Conservation (phyloP, 164 flowering plant genomes). For the Macadamia integrifolia region DNA sequence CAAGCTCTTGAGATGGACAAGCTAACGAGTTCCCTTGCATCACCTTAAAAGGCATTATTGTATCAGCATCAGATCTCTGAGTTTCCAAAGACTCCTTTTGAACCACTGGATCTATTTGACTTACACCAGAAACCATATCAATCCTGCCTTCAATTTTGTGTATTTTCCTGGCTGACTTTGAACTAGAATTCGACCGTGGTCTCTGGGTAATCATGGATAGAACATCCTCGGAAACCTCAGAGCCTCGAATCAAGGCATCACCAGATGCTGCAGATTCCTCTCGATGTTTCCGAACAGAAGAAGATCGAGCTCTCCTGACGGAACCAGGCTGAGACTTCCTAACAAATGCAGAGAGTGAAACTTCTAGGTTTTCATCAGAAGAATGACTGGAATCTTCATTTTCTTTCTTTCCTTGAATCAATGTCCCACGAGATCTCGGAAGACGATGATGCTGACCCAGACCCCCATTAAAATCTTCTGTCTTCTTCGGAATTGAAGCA, state of each 20-base stretch:
- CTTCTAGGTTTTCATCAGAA: slow-evolving; percentile 32
- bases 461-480: slow-evolving; percentile 11
- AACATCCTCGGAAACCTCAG: slow-evolving; percentile 17
- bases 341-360: slow-evolving; percentile 36
- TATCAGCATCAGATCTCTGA: slow-evolving; percentile 14
- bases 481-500: slow-evolving; percentile 9
- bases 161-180: slow-evolving; percentile 5
- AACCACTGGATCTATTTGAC: slow-evolving; percentile 9
- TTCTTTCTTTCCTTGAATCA: slow-evolving; percentile 13
- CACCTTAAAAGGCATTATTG: slow-evolving; percentile 5
- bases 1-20: slow-evolving; percentile 1
- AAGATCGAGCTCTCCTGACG: slow-evolving; percentile 22
- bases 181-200: slow-evolving; percentile 11
- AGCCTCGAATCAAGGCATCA: slow-evolving; percentile 18
- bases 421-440: slow-evolving; percentile 1
- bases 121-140: slow-evolving; percentile 1
- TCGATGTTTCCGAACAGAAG: slow-evolving; percentile 19
- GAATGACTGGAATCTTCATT: slow-evolving; percentile 13
- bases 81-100: slow-evolving; percentile 9
- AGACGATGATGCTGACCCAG: slow-evolving; percentile 6
- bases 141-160: slow-evolving; percentile 11
- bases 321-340: slow-evolving; percentile 38
- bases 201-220: slow-evolving; percentile 1
- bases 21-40: slow-evolving; percentile 1
- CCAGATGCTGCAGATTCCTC: slow-evolving; percentile 13